Base-by-base conservation (phyloP, 108 stramenopile species). In the Craspedostauros australis region DNA sequence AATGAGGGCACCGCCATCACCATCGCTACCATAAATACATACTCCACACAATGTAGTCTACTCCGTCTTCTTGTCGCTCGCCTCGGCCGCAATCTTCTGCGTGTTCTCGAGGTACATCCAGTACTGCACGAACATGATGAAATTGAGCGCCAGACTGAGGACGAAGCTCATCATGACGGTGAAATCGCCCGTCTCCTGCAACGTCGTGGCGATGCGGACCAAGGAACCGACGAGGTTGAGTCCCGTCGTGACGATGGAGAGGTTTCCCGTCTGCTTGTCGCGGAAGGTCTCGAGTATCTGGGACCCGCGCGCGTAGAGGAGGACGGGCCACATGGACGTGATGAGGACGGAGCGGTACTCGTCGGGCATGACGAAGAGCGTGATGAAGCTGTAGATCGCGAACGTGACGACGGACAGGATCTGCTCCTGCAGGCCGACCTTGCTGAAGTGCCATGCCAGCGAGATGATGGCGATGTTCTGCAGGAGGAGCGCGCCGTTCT, bases 121-220 rank as follows among this genome's bases (percentile, higher is more conserved):
- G 34, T 75, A 77, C 45, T 91, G 88, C 5, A 60, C 28, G 29
- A 84, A 61, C 66, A 85, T 52, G 14, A 74, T 54, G 15, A 56
- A 52, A 54, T 84, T 91, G 44, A 84, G 50, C 0, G 52, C 41
- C 27, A 64, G 68, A 49, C 62, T 57, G 14, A 82, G 28, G 7
- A 67, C 46, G 50, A 77, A 86, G 12, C 77, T 64, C 19, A 72
- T 32, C 32, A 91, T 40, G 12, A 86, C 61, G 23, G 80, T 74
- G 30, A 80, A 54, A 33, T 91, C 84, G 7, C 88, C 88, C 19
- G 85, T 76, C 60, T 86, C 84, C 43, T 79, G 70, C 18, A 86
- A 68, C 6, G 88, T 91, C 4, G 88, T 91, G 1, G 62, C 56
- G n/a, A 86, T 71, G 19, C 88, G 63, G 20, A 84, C 76, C 37